A percentile compares a stretch with the other conserved stretches of the same genome.
Evolutionary conservation across 2,329 filamentous ascomycete genomes (phyloP).

Genomic region (Calonectria leucothoes): DNA sequence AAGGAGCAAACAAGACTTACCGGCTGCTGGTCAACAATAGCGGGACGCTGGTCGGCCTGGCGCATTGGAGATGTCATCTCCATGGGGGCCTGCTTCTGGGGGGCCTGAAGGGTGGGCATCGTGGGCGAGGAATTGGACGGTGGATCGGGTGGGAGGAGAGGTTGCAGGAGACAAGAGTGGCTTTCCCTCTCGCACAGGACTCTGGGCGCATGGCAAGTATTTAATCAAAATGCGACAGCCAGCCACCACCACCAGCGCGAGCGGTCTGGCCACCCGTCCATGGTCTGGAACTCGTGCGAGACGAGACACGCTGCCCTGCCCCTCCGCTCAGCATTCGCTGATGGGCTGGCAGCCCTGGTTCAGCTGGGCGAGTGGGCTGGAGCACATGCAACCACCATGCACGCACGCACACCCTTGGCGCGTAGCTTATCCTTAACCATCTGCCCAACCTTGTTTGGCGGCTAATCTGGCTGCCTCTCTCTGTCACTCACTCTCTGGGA

Average conservation of each 20-base stretch:
- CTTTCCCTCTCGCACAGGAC: background rate
- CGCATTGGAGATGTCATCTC: slow-evolving; percentile 17
- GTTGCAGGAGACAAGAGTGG: background rate
- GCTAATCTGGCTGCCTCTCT: background rate
- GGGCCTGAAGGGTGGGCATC: slow-evolving; percentile 24
- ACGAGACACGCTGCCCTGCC: background rate
- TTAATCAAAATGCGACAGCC: background rate
- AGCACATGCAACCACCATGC: background rate
- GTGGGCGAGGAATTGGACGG: background rate
- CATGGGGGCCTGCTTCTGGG: slow-evolving; percentile 32
- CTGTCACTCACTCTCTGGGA: background rate
- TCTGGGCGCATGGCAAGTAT: background rate
- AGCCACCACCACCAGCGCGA: background rate
- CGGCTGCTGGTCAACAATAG: slow-evolving; percentile 27
- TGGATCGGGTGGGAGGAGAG: background rate
- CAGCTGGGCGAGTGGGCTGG: background rate
- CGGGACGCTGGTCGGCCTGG: background rate
- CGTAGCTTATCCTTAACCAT: slow-evolving; percentile 12
- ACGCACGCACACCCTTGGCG: background rate
- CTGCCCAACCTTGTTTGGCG: background rate
- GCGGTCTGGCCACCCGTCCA: background rate
- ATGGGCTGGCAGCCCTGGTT: background rate
- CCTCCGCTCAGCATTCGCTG: background rate
- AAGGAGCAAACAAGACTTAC: no score
- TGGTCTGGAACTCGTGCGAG: background rate